These are phyloP conservation scores for Lasiosphaeris hirsuta DNA, from an alignment of 495 filamentous ascomycete species.

Conservation along the genomic window DNA sequence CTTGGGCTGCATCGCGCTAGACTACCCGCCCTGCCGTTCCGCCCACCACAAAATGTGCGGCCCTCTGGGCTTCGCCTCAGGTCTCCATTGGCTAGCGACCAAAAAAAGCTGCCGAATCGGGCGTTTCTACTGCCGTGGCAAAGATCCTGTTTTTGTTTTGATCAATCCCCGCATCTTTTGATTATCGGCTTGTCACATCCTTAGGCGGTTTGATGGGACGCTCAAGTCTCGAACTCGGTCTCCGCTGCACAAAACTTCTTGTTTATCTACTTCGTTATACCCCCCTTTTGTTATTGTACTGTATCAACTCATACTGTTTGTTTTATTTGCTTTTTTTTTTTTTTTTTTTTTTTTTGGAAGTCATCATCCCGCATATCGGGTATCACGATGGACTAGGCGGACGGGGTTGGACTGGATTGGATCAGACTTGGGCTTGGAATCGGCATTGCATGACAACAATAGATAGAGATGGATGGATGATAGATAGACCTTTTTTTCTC, in stretches of 20 bases:
- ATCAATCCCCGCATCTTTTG: background rate
- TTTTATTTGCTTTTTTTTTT: background rate
- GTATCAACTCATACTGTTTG: background rate
- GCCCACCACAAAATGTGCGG: background rate
- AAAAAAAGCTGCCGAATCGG: background rate
- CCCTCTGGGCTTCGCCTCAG: background rate
- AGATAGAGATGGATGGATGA: slow-evolving; percentile 9
- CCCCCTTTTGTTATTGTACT: slow-evolving; percentile 8
- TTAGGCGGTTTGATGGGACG: too few relatives aligned
- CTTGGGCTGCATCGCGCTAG: too few relatives aligned
- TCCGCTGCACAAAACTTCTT: background rate
- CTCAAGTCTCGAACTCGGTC: background rate
- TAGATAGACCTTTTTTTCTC: slow-evolving; percentile 6
- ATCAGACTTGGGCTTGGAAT: background rate
- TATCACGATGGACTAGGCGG: background rate
- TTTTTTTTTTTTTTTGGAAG: slow-evolving; percentile 1
- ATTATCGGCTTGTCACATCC: too few relatives aligned
- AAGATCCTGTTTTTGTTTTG: background rate
- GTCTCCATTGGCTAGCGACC: background rate
- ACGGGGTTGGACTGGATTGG: background rate
- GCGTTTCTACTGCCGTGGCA: background rate
- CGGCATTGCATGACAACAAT: slow-evolving; percentile 2
- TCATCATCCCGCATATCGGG: background rate
- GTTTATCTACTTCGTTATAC: slow-evolving; percentile 7
- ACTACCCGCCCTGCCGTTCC: too few relatives aligned